A percentile compares a stretch with the other conserved stretches of the same genome.
Evolutionary conservation across 345 rosid species (phyloP).

Genomic region (Eucalyptus globulus): DNA sequence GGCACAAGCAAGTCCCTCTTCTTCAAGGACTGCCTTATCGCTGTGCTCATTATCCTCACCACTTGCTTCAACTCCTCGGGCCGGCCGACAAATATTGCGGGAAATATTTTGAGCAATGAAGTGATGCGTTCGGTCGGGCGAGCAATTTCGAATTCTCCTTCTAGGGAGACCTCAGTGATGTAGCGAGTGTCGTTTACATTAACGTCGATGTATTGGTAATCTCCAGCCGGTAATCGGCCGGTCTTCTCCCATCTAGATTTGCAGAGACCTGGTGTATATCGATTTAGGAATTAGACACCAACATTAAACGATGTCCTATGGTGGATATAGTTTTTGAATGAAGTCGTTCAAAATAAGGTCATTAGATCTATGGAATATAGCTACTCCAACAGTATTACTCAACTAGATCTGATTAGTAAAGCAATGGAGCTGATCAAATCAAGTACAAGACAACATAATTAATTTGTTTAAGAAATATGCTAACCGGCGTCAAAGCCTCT

Average conservation of each 20-base stretch:
- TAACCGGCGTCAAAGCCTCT: conserved; percentile 70
- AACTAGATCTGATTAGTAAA: not conserved
- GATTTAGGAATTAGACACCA: not conserved
- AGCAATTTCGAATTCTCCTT: conserved; percentile 47
- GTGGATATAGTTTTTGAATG: not conserved
- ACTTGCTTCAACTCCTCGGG: conserved; percentile 46
- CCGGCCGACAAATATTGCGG: conserved; percentile 34
- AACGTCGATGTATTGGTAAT: conserved; percentile 49
- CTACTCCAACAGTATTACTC: not conserved
- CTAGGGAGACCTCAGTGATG: conserved; percentile 48
- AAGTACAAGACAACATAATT: not conserved
- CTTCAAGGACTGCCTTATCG: conserved; percentile 45
- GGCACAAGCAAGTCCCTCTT: conserved; percentile 31
- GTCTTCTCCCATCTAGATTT: conserved; percentile 74
- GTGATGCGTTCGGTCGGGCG: conserved; percentile 35
- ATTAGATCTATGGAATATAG: not conserved
- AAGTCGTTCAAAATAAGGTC: not conserved
- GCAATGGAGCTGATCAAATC: not conserved
- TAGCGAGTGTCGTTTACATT: conserved; percentile 20
- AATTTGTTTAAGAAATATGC: not conserved
- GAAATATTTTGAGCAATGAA: conserved; percentile 29
- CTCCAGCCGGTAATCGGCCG: conserved; percentile 45
- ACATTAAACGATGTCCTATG: not conserved
- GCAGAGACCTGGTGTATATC: conserved; percentile 47
- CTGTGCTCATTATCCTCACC: conserved; percentile 57